Percentiles rank a stretch among this genome's conserved stretches.
Conservation (phyloP, 2,329 filamentous ascomycete genomes). For the Nigrospora osmanthi region DNA sequence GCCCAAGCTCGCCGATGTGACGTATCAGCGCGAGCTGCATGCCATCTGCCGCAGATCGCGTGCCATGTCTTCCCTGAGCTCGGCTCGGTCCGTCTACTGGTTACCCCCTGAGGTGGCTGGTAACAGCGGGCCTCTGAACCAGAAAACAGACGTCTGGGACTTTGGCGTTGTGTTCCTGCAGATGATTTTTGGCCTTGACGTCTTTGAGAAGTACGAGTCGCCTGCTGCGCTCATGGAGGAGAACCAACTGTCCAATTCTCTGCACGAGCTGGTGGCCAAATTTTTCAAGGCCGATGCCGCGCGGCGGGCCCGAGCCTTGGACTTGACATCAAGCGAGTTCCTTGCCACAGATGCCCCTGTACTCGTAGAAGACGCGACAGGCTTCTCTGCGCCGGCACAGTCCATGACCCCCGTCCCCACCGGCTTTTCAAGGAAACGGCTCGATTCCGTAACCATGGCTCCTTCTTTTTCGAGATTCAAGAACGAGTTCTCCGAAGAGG, state of each 20-base stretch:
- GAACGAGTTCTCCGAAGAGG: constrained; percentile 86
- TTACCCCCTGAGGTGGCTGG: constrained; percentile 67
- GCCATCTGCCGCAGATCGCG: constrained; percentile 46
- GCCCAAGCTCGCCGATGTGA: constrained; percentile 68
- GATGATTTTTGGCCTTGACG: constrained; percentile 83
- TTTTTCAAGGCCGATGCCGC: constrained; percentile 82
- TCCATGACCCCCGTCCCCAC: constrained; percentile 33
- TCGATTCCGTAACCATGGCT: constrained; percentile 52
- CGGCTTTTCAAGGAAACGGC: constrained; percentile 39
- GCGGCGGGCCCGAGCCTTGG: constrained; percentile 78
- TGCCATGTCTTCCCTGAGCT: constrained; percentile 42
- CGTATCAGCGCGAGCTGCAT: constrained; percentile 63
- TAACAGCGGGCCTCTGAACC: constrained; percentile 52
- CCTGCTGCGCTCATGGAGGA: constrained; percentile 67
- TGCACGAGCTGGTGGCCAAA: constrained; percentile 73
- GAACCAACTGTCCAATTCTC: constrained; percentile 61
- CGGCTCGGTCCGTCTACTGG: constrained; percentile 75
- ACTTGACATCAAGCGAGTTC: constrained; percentile 57
- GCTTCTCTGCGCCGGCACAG: constrained; percentile 29
- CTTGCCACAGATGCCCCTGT: constrained; percentile 57
- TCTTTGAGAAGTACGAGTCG: constrained; percentile 69
- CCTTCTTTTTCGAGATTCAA: constrained; percentile 65
- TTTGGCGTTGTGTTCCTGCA: constrained; percentile 86
- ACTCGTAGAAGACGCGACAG: constrained; percentile 36
- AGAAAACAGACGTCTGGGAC: constrained; percentile 92